Evolutionary conservation across 345 rosid species (phyloP), one percentile per base, ranked within the genome.

Genomic region (Garcia nutans): DNA sequence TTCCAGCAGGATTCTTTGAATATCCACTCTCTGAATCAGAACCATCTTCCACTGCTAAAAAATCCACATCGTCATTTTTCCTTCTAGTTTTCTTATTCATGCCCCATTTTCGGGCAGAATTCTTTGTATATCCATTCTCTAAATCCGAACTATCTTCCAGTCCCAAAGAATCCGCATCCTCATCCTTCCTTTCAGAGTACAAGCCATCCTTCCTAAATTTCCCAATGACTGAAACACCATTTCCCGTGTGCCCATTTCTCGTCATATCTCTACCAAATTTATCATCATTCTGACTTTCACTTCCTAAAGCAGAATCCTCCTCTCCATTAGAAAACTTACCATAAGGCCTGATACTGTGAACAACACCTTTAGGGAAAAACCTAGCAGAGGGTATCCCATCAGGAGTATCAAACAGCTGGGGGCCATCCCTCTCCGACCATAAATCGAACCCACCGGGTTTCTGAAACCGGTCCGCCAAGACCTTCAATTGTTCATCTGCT

Each of bases 401-500:
- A 7, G 74, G 85, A 3, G 85, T 77, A 47, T 87, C 82, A 52
- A 88, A 90, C 78, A 91, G 45, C 74, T 88, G 91, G 6, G 96
- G 93, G 0, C 98, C 92, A 64, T 96, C 97, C 44, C 80, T 78
- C 1, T 93, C 90, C 33, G 88, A 82, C 94, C 96, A 96, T 68
- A 96, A 68, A 72, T 96, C 94, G 70, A 93, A 91, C 8, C 99
- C 98, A 0, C 98, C 90, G 0, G 97, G 96, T 74, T 79, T 88
- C 87, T 93, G 96, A 79, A 96, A 96, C 65, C 96, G 91, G 77
- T 96, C 98, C 0, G 99, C 97, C 78, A 93, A 83, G 5, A 88
- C 96, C 86, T 96, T 89, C 12, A 90, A 84, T 69, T 93, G 98
- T 60, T 96, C 97, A 23, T 96, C 98, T 9, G 93, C 93, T 15